Evolutionary conservation across 805 yeast species (phyloP).

Genomic region (Ogataea degrootiae): DNA sequence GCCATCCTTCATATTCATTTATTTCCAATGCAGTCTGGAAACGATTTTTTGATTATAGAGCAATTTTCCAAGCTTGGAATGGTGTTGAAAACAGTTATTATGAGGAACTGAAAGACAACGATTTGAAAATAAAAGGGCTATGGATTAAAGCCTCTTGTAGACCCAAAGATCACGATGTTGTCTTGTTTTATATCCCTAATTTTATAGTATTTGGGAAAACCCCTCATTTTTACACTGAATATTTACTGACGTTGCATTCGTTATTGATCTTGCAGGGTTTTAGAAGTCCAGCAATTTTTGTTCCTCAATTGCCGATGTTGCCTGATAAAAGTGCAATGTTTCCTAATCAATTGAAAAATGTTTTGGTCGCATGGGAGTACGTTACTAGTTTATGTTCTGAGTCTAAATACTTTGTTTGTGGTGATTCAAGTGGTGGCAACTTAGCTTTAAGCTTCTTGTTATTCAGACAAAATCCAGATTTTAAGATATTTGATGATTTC

Average conservation of each 20-base stretch:
- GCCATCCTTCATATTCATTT: slow-evolving; percentile 22
- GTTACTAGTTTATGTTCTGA: slow-evolving; percentile 18
- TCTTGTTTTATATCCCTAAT: slow-evolving; percentile 43
- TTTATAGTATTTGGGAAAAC: slow-evolving; percentile 31
- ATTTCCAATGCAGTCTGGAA: slow-evolving; percentile 30
- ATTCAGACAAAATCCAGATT: slow-evolving; percentile 32
- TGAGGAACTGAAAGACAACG: slow-evolving; percentile 11
- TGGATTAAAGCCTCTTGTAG: slow-evolving; percentile 31
- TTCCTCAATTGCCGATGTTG: slow-evolving; percentile 28
- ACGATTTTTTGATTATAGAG: slow-evolving; percentile 27
- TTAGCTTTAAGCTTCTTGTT: slow-evolving; percentile 33
- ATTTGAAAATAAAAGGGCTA: slow-evolving; percentile 12
- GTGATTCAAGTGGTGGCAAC: slow-evolving; percentile 50
- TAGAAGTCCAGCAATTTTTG: slow-evolving; percentile 40
- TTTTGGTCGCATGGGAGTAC: slow-evolving; percentile 30
- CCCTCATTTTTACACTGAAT: slow-evolving; percentile 42
- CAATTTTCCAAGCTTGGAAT: slow-evolving; percentile 29
- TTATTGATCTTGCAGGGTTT: slow-evolving; percentile 46
- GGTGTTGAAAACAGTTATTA: slow-evolving; percentile 31
- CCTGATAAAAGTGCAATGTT: slow-evolving; percentile 11
- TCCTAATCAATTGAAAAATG: slow-evolving; percentile 25
- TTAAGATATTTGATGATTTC: slow-evolving; percentile 9
- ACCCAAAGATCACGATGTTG: slow-evolving; percentile 34
- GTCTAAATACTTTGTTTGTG: slow-evolving; percentile 33
- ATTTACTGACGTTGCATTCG: slow-evolving; percentile 35